These are phyloP conservation scores for Colletotrichum neosansevieriae DNA, from an alignment of 2,329 filamentous ascomycete genomes.

Conservation along the genomic window DNA sequence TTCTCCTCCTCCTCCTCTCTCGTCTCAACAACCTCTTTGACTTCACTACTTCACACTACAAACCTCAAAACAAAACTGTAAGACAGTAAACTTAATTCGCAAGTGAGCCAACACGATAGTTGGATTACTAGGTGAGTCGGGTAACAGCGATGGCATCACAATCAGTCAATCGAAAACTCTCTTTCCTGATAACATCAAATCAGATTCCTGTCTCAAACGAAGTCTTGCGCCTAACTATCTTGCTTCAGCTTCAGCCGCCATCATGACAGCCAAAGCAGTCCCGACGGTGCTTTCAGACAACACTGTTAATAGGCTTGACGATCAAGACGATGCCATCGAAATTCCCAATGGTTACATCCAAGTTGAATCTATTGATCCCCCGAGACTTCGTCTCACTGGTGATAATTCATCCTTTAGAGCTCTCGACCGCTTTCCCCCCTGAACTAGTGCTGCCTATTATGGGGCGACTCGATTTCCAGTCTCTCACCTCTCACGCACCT, in stretches of 20 bases:
- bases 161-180: too few species aligned
- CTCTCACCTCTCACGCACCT: constrained; percentile 47
- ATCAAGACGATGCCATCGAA: neutral
- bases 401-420: constrained; percentile 44
- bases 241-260: neutral
- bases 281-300: neutral
- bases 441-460: constrained; percentile 45
- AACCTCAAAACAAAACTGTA: too few species aligned
- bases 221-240: neutral
- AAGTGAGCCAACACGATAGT: too few species aligned
- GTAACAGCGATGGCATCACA: too few species aligned
- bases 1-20: too few species aligned
- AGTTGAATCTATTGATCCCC: constrained; percentile 17
- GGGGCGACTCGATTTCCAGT: constrained; percentile 46
- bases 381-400: constrained; percentile 13
- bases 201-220: too few species aligned
- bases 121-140: too few species aligned
- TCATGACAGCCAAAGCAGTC: neutral
- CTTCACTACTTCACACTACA: too few species aligned
- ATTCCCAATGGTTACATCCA: neutral
- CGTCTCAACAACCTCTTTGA: too few species aligned
- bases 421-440: constrained; percentile 45
- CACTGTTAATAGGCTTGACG: neutral
- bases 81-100: too few species aligned
- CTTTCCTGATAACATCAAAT: too few species aligned